A percentile compares a stretch with the other conserved stretches of the same genome.
Evolutionary conservation across 305 asterid species (phyloP).

Genomic region (Rubia occidens): DNA sequence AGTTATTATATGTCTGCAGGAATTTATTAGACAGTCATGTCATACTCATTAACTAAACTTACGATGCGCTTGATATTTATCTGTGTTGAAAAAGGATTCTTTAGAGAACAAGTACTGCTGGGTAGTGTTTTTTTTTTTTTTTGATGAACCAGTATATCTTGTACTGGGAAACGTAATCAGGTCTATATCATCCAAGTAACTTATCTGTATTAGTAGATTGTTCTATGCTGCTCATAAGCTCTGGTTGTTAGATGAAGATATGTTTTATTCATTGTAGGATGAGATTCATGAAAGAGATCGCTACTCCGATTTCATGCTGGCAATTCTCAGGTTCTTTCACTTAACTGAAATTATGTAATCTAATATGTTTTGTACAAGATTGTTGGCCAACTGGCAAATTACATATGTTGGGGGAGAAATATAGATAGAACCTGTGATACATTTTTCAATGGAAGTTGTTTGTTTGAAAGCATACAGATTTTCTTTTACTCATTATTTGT

Average conservation of each 20-base stretch:
- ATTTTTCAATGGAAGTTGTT: background rate
- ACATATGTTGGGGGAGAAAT: background rate
- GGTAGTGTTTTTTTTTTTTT: background rate
- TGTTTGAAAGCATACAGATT: background rate
- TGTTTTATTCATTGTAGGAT: slow-evolving; percentile 47
- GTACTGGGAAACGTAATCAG: background rate
- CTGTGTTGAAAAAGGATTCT: background rate
- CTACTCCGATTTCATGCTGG: slow-evolving; percentile 90
- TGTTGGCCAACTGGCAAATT: background rate
- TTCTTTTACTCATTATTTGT: background rate
- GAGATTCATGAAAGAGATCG: slow-evolving; percentile 99
- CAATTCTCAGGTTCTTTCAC: slow-evolving; percentile 73
- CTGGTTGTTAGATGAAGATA: slow-evolving; percentile 14
- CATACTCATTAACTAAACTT: background rate
- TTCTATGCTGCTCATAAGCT: background rate
- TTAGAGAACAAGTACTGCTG: background rate
- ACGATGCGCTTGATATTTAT: background rate
- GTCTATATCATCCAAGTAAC: background rate
- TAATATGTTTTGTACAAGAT: slow-evolving; percentile 14
- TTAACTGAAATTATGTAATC: slow-evolving; percentile 16
- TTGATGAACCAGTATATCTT: background rate
- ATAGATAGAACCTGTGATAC: background rate
- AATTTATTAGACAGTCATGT: background rate
- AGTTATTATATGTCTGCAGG: background rate
- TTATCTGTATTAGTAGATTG: background rate